Percentiles rank a stretch among this genome's conserved stretches.
Conservation (phyloP, 202 grass and related monocot genomes). For the Setaria italica region DNA sequence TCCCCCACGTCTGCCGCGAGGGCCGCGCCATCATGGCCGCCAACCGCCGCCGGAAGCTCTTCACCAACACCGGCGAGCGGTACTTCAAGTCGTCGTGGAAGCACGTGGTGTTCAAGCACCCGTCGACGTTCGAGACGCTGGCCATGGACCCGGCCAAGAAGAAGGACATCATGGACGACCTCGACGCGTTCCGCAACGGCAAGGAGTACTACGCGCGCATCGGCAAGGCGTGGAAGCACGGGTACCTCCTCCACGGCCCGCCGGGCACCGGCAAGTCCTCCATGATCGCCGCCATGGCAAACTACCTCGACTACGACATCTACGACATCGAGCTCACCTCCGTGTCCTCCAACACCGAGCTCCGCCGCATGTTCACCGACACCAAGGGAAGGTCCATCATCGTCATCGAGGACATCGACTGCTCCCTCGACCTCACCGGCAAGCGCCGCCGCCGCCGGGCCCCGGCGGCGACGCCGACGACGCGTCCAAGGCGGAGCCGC, state of each 20-base stretch:
- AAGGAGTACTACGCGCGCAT: constrained; percentile 60
- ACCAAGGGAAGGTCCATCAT: constrained; percentile 60
- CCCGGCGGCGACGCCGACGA: background rate
- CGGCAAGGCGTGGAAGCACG: constrained; percentile 66
- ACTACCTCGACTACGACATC: constrained; percentile 72
- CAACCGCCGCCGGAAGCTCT: constrained; percentile 20
- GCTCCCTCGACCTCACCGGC: constrained; percentile 47
- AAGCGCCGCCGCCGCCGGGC: background rate
- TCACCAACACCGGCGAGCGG: background rate
- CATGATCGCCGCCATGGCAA: constrained; percentile 73
- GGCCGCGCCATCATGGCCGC: constrained; percentile 53
- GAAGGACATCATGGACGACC: constrained; percentile 60
- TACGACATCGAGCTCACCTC: constrained; percentile 66
- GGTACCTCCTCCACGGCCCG: constrained; percentile 65
- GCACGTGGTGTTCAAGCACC: constrained; percentile 59
- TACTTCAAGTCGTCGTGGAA: constrained; percentile 1
- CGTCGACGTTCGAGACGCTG: constrained; percentile 62
- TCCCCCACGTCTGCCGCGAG: constrained; percentile 36
- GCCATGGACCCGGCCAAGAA: constrained; percentile 73
- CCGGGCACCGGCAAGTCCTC: constrained; percentile 72
- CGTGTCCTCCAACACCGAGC: constrained; percentile 63
- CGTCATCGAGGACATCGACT: constrained; percentile 58
- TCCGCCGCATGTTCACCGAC: constrained; percentile 61
- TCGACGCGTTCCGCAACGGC: constrained; percentile 47
- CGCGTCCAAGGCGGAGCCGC: too few species aligned